Evolutionary conservation across 352 stramenopile genomes (phyloP), one percentile per base, ranked within the genome.

Genomic region (Thraustochytrium aureum): DNA sequence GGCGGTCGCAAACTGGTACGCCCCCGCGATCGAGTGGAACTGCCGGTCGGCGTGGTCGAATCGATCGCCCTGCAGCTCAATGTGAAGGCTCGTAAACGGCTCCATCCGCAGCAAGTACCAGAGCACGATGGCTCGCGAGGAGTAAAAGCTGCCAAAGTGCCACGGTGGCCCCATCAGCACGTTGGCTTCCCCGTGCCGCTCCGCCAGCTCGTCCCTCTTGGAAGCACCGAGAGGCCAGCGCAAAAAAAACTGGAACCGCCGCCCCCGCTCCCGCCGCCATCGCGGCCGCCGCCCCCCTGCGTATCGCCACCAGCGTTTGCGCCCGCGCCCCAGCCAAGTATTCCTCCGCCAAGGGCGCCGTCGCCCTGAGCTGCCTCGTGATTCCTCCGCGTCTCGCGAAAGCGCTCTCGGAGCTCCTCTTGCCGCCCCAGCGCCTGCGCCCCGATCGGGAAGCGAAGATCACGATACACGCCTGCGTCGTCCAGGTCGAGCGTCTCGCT

Each of bases 61-160:
- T 74, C 97, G 93, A 10, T 94, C 95, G 61, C 92, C 73, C 86
- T 99, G 96, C 17, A 99, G 88, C 10, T 95, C 88, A 3, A 93
- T 84, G 84, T 99, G 93, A 7, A 99, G 88, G 0, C 88, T 90
- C 37, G 94, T 96, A 84, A 98, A 99, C 2, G 96, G 96, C 85
- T 99, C 93, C 7, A 99, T 84, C 17, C 96, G 89, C 83, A 99
- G 90, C 4, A 99, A 85, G 83, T 99, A 99, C 83, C 99, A 93
- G 17, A 99, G 85, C 43, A 99, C 96, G 72, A 98, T 96, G n/a
- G 90, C 90, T 67, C 87, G 91, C 7, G 96, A 99, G 20, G 93
- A 97, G 87, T 99, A 99, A 81, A 99, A 95, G 64, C 84, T 89
- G 5, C 91, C 91, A 86, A 96, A 96, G 87, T 95, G 94, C 72